A percentile compares a stretch with the other conserved stretches of the same genome.
Evolutionary conservation across 495 filamentous ascomycete species (phyloP).

Genomic region (Penicillium dipodomyicola): DNA sequence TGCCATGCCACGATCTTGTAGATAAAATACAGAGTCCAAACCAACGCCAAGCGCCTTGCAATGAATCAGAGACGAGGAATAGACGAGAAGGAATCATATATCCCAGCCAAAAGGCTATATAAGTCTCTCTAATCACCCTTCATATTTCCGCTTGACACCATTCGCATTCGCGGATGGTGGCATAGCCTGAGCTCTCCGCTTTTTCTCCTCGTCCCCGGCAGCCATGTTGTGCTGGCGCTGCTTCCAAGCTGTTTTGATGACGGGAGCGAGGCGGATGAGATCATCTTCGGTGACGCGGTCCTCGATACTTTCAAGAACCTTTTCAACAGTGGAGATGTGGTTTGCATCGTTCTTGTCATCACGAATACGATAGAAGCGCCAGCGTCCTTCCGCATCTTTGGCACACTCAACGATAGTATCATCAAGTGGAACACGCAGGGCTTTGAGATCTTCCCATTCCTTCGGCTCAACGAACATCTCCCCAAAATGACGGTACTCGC

Average conservation of each 20-base stretch:
- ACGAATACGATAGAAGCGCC: constrained; percentile 82
- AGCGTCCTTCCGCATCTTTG: constrained; percentile 66
- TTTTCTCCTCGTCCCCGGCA: constrained; percentile 28
- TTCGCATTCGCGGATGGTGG: constrained; percentile 35
- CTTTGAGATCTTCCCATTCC: constrained; percentile 84
- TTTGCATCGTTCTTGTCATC: constrained; percentile 93
- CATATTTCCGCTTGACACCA: constrained; percentile 49
- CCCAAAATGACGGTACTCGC: constrained; percentile 60
- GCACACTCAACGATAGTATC: constrained; percentile 85
- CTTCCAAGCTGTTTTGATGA: constrained; percentile 75
- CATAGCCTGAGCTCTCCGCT: constrained; percentile 23
- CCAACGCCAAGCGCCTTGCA: constrained; percentile 26
- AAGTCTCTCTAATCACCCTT: constrained; percentile 34
- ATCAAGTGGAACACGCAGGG: constrained; percentile 65
- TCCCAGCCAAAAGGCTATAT: constrained; percentile 17
- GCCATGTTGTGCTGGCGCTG: constrained; percentile 39
- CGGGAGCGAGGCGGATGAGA: constrained; percentile 59
- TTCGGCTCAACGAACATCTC: constrained; percentile 65
- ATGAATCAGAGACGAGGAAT: constrained; percentile 13
- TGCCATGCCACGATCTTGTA: constrained; percentile 5
- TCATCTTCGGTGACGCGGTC: constrained; percentile 69
- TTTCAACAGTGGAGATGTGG: constrained; percentile 74
- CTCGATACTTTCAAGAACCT: constrained; percentile 78
- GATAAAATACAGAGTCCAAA: constrained; percentile 5
- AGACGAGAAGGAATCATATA: constrained; percentile 12